These are phyloP conservation scores for Metschnikowia cubensis DNA, from an alignment of 805 yeast species.

Conservation along the genomic window DNA sequence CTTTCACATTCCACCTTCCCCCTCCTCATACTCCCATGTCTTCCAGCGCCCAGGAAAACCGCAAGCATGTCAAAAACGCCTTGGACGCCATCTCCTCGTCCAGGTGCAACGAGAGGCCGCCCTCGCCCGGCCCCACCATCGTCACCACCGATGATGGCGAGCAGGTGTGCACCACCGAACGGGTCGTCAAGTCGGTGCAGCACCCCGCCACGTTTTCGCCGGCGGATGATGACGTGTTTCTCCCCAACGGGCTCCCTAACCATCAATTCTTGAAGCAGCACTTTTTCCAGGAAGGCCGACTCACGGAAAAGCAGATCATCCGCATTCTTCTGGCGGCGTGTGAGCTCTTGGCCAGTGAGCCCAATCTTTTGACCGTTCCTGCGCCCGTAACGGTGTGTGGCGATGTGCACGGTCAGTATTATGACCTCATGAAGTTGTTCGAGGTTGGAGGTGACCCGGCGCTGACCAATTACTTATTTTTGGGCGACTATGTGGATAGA, in stretches of 20 bases:
- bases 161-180: conserved; percentile 49
- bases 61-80: conserved; percentile 58
- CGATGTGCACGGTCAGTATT: conserved; percentile 95
- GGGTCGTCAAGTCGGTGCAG: conserved; percentile 53
- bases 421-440: conserved; percentile 81
- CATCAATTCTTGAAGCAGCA: conserved; percentile 67
- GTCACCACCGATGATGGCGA: conserved; percentile 59
- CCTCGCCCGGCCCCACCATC: conserved; percentile 28
- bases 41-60: conserved; percentile 14
- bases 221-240: conserved; percentile 63
- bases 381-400: conserved; percentile 97
- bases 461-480: conserved; percentile 69
- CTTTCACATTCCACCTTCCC: too few species aligned
- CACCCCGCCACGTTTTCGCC: conserved; percentile 69
- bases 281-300: conserved; percentile 76
- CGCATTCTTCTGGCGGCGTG: conserved; percentile 66
- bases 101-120: conserved; percentile 17
- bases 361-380: conserved; percentile 73
- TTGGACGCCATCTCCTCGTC: conserved; percentile 45
- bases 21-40: conserved; percentile 2
- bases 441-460: conserved; percentile 91
- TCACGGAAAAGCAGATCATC: conserved; percentile 65
- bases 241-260: conserved; percentile 63
- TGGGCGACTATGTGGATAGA: conserved; percentile 95
- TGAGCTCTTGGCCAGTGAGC: conserved; percentile 59